Conservation (phyloP, 106 monocot species). For the Dendrobium chrysotoxum region DNA sequence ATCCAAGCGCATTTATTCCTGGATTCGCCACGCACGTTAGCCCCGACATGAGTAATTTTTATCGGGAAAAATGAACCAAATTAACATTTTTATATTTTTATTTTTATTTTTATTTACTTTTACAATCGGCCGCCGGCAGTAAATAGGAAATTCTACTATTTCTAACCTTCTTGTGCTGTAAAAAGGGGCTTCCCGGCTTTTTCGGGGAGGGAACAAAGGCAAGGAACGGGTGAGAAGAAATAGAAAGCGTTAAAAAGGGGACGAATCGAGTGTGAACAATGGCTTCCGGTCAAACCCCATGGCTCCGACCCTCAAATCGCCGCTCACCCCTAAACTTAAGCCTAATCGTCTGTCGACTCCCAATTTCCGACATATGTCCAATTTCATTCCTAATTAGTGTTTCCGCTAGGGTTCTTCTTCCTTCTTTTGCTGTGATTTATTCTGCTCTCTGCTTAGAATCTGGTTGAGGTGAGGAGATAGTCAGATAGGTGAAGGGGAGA, state of each 20-base stretch:
- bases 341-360: neutral
- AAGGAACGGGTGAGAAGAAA: neutral
- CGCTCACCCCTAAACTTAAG: constrained; percentile 1
- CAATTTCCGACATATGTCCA: neutral
- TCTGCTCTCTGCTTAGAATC: neutral
- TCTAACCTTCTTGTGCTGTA: no score
- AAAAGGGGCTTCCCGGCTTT: no score
- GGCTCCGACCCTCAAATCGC: neutral
- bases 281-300: constrained; percentile 5
- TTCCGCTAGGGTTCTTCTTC: neutral
- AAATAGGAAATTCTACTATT: no score
- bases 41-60: no score
- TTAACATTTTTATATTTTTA: no score
- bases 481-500: neutral
- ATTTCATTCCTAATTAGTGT: constrained; percentile 3
- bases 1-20: no score
- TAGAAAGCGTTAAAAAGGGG: constrained; percentile 11
- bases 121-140: no score
- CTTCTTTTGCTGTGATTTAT: neutral
- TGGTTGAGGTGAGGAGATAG: neutral
- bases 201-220: neutral
- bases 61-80: no score
- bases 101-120: no score
- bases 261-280: constrained; percentile 5
- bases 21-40: no score